Evolutionary conservation across 164 flowering plant species (phyloP), one percentile per base, ranked within the genome.

Genomic region (Warburgia ugandensis): DNA sequence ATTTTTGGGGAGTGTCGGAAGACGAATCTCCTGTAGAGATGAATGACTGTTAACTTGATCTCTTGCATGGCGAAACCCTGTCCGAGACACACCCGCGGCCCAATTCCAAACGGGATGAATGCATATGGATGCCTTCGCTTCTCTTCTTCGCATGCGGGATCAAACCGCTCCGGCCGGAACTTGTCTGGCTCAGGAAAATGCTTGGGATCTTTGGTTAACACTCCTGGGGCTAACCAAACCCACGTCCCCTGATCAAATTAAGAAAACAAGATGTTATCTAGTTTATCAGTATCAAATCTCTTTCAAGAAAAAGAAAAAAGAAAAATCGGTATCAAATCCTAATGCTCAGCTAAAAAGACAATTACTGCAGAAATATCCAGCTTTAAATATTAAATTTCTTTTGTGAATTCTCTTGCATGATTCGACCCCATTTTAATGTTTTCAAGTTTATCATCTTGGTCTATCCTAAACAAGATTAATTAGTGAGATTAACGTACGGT

Each of bases 171-270:
- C 22, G 97, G 99, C 58, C 48, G 71, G 67, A 92, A 92, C 73
- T 76, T 77, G 16, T 84, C 77, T 50, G 95, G 99, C 52, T 92
- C 94, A 0, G 95, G 89, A 44, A 92, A 92, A 55, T 92, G 76
- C 58, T 74, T 79, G 0, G 94, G 89, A 60, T 88, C 95, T 57
- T 92, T 84, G 21, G 99, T 88, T 30, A 84, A 66, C 21, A 92
- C 99, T 41, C 96, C 94, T 33, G 64, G 78, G 29, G 94, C 99
- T 55, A 86, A 61, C 96, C 95, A 92, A 16, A 92, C 84, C 99
- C 99, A 92, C 54, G 96, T 88, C 1, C 97, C 96, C 99, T 92
- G 68, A 49, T 12, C 19, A 38, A 17, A n/a, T n/a, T n/a, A 5
- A 31, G 11, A 31, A 31, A 31, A 31, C 35, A n/a, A n/a, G n/a